Evolutionary conservation across 495 filamentous ascomycete species (phyloP).

Genomic region (Aspergillus biplanus): DNA sequence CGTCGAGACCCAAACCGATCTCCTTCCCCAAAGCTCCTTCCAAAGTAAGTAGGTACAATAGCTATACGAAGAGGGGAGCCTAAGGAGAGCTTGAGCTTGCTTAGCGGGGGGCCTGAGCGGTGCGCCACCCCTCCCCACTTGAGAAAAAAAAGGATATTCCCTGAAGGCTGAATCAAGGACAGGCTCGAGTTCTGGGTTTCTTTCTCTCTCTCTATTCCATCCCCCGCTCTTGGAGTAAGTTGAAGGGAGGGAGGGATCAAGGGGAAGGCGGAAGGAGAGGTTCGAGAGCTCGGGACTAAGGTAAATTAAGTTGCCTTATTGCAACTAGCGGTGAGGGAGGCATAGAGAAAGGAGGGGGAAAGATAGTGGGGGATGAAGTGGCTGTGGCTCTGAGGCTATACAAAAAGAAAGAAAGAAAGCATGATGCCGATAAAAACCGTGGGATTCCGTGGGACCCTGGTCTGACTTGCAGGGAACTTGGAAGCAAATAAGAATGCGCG

Average conservation of each 20-base stretch:
- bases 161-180: too few relatives aligned
- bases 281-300: neutral
- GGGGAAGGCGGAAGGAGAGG: too few relatives aligned
- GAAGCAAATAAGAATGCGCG: slow-evolving; percentile 6
- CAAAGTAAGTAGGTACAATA: neutral
- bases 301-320: neutral
- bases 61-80: neutral
- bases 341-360: neutral
- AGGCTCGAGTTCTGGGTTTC: too few relatives aligned
- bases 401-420: neutral
- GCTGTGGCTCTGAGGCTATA: neutral
- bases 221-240: too few relatives aligned
- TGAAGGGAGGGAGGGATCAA: too few relatives aligned
- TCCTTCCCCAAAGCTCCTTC: neutral
- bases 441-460: neutral
- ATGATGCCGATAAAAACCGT: slow-evolving; percentile 1
- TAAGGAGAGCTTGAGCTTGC: too few relatives aligned
- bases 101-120: too few relatives aligned
- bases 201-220: too few relatives aligned
- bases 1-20: too few relatives aligned
- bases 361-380: neutral
- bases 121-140: too few relatives aligned
- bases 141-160: too few relatives aligned
- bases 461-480: slow-evolving; percentile 4
- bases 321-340: neutral